These are phyloP conservation scores for Akanthomyces uredinophilus DNA, from an alignment of 2,329 filamentous ascomycete genomes.

Conservation along the genomic window DNA sequence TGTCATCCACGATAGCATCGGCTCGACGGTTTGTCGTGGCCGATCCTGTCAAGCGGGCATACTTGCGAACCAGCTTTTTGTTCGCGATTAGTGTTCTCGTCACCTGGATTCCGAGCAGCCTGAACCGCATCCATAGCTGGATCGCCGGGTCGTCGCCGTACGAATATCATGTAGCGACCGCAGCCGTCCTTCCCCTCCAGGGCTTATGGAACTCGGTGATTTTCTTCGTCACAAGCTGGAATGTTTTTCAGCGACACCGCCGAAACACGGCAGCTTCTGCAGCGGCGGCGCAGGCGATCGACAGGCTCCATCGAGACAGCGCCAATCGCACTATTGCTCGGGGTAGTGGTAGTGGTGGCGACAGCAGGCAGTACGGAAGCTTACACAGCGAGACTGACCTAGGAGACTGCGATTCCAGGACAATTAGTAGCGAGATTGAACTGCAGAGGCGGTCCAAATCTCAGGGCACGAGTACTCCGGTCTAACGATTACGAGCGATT, in stretches of 20 bases:
- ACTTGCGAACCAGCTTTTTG: slow-evolving; percentile 56
- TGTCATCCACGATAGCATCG: slow-evolving; percentile 20
- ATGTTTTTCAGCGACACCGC: slow-evolving; percentile 9
- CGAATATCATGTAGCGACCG: slow-evolving; percentile 62
- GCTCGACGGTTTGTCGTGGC: slow-evolving; percentile 31
- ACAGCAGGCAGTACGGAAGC: background rate
- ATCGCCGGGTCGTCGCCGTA: slow-evolving; percentile 50
- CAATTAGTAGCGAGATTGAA: slow-evolving; percentile 15
- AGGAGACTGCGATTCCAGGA: slow-evolving; percentile 15
- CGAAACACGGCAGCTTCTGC: slow-evolving; percentile 9
- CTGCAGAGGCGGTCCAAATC: slow-evolving; percentile 11
- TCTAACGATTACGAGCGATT: background rate
- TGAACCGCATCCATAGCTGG: slow-evolving; percentile 70
- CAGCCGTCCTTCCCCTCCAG: slow-evolving; percentile 69
- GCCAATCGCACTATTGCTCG: background rate
- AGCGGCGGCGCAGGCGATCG: slow-evolving; percentile 4
- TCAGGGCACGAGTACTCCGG: background rate
- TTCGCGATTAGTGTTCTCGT: slow-evolving; percentile 57
- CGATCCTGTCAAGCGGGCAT: slow-evolving; percentile 56
- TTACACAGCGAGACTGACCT: slow-evolving; percentile 16
- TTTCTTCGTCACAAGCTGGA: slow-evolving; percentile 62
- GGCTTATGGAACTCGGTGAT: slow-evolving; percentile 78
- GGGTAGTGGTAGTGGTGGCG: background rate
- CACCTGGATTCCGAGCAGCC: slow-evolving; percentile 61
- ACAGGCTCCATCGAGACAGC: slow-evolving; percentile 3